A percentile compares a stretch with the other conserved stretches of the same genome.
Conservation (phyloP, 164 flowering plant genomes). For the Chimonanthus salicifolius region DNA sequence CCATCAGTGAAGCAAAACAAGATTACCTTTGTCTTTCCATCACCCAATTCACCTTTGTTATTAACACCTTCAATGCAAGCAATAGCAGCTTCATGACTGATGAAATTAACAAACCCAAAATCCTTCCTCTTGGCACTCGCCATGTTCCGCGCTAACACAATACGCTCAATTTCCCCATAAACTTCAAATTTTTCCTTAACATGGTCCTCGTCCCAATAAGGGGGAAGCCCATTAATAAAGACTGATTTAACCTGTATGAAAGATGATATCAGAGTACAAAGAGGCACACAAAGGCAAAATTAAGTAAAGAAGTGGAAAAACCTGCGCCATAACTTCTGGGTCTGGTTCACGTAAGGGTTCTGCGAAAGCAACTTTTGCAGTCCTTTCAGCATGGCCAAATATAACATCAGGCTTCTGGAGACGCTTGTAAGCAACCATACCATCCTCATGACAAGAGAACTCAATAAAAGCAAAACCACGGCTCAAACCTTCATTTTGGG, state of each 20-base stretch:
- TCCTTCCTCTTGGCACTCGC: conserved; percentile 76
- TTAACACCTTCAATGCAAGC: conserved; percentile 56
- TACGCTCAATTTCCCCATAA: conserved; percentile 57
- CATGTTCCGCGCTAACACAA: conserved; percentile 75
- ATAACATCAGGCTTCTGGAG: conserved; percentile 75
- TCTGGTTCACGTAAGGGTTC: conserved; percentile 80
- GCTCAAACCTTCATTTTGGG: conserved; percentile 65
- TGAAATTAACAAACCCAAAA: conserved; percentile 78
- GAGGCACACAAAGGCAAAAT: not conserved
- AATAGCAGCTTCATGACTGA: conserved; percentile 62
- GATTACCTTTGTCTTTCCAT: conserved; percentile 59
- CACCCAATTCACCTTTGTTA: conserved; percentile 34
- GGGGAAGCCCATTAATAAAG: conserved; percentile 72
- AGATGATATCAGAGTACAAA: conserved; percentile 1
- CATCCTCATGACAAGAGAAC: conserved; percentile 70
- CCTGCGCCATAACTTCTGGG: conserved; percentile 68
- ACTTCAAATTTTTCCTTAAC: conserved; percentile 52
- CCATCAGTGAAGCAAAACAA: not conserved
- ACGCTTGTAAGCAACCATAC: conserved; percentile 70
- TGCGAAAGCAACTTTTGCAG: conserved; percentile 83
- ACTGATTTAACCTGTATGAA: conserved; percentile 49
- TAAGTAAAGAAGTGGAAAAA: not conserved
- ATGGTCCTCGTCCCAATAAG: conserved; percentile 67
- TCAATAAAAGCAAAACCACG: conserved; percentile 78
- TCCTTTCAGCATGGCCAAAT: conserved; percentile 76